Conservation (phyloP, 2,329 filamentous ascomycete genomes). For the Hypocreales sp. region DNA sequence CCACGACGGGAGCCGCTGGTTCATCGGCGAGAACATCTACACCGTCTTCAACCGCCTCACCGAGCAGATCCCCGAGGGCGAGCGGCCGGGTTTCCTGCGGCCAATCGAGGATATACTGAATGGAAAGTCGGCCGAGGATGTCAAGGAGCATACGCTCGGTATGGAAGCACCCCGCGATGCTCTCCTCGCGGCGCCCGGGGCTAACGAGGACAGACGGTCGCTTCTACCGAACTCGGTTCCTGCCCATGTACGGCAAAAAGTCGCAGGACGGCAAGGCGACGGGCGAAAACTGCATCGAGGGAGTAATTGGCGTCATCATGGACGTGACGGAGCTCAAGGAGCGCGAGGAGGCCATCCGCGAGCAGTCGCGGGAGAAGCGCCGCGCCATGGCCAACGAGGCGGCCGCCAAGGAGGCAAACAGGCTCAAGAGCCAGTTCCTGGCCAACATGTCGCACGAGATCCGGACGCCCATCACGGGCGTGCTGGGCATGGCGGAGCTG, state of each 20-base stretch:
- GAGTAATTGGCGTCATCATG: constrained; percentile 66
- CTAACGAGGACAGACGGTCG: constrained; percentile 29
- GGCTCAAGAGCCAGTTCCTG: constrained; percentile 66
- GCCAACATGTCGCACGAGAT: constrained; percentile 77
- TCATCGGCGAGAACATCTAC: constrained; percentile 47
- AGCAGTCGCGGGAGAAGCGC: constrained; percentile 53
- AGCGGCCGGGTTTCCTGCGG: constrained; percentile 32
- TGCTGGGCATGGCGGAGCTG: constrained; percentile 67
- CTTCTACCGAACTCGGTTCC: constrained; percentile 57
- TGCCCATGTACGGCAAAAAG: constrained; percentile 46
- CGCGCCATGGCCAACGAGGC: constrained; percentile 59
- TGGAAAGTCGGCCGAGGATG: constrained; percentile 43
- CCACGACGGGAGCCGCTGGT: constrained; percentile 26
- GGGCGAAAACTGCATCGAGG: constrained; percentile 40
- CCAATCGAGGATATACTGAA: constrained; percentile 49
- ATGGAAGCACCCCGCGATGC: constrained; percentile 6
- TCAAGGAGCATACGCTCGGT: constrained; percentile 47
- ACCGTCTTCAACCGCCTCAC: constrained; percentile 43
- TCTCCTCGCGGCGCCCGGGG: background rate
- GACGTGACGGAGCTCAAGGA: constrained; percentile 60
- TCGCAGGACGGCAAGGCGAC: constrained; percentile 31
- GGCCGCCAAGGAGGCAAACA: constrained; percentile 65
- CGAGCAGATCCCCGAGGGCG: constrained; percentile 23
- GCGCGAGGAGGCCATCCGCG: constrained; percentile 45
- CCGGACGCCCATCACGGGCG: constrained; percentile 62